Conservation (phyloP, 106 monocot species). For the Ottelia alismoides region DNA sequence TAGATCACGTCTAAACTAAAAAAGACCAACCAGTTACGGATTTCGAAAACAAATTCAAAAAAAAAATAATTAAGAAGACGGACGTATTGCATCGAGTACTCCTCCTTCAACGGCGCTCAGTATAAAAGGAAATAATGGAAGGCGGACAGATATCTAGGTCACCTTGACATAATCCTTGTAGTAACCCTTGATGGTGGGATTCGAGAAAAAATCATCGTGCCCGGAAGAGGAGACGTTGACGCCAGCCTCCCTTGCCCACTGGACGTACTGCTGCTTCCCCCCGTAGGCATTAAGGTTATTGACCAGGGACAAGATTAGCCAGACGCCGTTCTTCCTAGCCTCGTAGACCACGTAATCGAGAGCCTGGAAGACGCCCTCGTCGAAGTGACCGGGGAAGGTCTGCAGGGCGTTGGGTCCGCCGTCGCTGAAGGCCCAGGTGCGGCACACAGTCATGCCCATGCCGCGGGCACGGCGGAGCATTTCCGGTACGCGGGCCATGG, state of each 20-base stretch:
- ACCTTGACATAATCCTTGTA: slow-evolving; percentile 82
- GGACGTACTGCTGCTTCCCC: slow-evolving; percentile 76
- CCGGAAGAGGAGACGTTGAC: slow-evolving; percentile 29
- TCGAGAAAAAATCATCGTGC: slow-evolving; percentile 71
- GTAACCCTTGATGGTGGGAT: slow-evolving; percentile 49
- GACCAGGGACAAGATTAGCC: slow-evolving; percentile 73
- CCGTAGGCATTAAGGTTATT: slow-evolving; percentile 77
- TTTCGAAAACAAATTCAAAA: not conserved
- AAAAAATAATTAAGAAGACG: no score
- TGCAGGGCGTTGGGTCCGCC: slow-evolving; percentile 56
- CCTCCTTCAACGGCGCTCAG: no score
- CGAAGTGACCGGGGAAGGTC: slow-evolving; percentile 59
- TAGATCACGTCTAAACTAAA: not conserved
- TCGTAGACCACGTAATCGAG: slow-evolving; percentile 88
- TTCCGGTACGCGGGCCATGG: slow-evolving; percentile 23
- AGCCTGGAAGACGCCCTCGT: slow-evolving; percentile 64
- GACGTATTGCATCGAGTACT: no score
- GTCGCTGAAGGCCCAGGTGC: slow-evolving; percentile 84
- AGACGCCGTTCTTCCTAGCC: slow-evolving; percentile 63
- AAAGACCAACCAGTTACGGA: not conserved
- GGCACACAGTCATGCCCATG: slow-evolving; percentile 70
- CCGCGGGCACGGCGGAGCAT: slow-evolving; percentile 44
- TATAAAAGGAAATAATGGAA: no score
- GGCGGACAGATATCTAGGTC: not conserved
- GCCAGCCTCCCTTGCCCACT: slow-evolving; percentile 70